Evolutionary conservation across 768 basidiomycete genomes (phyloP).

Genomic region (Dentipellis sp.): DNA sequence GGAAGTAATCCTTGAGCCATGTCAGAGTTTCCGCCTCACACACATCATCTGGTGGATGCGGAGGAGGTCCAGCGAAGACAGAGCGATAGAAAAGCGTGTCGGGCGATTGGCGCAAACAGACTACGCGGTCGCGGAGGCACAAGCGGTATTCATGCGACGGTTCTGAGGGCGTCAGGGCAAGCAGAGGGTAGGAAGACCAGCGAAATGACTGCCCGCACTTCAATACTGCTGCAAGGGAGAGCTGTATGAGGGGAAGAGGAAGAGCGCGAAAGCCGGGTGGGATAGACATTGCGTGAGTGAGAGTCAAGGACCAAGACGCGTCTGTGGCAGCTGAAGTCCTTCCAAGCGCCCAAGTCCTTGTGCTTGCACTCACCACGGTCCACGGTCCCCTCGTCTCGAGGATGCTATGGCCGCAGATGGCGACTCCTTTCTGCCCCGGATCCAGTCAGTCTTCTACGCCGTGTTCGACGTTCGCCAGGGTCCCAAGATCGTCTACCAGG

Average conservation of each 20-base stretch:
- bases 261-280: conserved; percentile 46
- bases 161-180: conserved; percentile 8
- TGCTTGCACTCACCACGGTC: no score
- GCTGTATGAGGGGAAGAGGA: conserved; percentile 52
- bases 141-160: conserved; percentile 64
- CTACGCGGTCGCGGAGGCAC: conserved; percentile 72
- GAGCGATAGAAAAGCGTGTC: conserved; percentile 64
- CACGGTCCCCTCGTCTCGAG: background rate
- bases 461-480: conserved; percentile 83
- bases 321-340: background rate
- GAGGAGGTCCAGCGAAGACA: conserved; percentile 41
- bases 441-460: conserved; percentile 89
- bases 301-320: background rate
- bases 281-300: background rate
- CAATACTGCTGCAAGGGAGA: conserved; percentile 70
- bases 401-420: conserved; percentile 33
- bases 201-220: conserved; percentile 83
- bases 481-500: conserved; percentile 86
- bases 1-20: conserved; percentile 86
- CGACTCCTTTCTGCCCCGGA: conserved; percentile 69
- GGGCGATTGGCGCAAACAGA: conserved; percentile 69
- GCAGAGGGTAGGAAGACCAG: conserved; percentile 52
- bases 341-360: background rate
- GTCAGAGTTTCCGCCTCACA: conserved; percentile 56
- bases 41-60: conserved; percentile 23